phyloP scores from a whole-genome alignment of 257 asterid genomes.

The Nicotiana attenuata region DNA sequence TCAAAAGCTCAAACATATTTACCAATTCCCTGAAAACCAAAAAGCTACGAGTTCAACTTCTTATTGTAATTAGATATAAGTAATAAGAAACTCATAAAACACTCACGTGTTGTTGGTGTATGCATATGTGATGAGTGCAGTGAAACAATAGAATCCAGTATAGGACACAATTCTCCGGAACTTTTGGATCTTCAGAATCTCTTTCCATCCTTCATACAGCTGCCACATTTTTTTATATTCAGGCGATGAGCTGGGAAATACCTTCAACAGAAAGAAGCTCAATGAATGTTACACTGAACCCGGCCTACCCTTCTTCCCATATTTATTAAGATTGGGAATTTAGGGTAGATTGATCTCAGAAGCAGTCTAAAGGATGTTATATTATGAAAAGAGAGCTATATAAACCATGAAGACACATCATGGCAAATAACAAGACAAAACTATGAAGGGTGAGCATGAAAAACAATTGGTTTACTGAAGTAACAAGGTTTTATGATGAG shows the following conservation, averaged over 20 bases:
- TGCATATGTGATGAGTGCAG: conserved; percentile 54
- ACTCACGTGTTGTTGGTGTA: conserved; percentile 89
- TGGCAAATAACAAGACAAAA: background rate
- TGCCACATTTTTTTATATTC: conserved; percentile 38
- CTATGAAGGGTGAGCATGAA: background rate
- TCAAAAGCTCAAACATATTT: background rate
- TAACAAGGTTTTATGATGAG: background rate
- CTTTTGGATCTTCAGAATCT: conserved; percentile 80
- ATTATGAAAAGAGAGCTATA: background rate
- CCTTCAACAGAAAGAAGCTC: background rate
- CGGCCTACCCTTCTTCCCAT: background rate
- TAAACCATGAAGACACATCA: background rate
- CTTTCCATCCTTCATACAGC: conserved; percentile 47
- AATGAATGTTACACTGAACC: background rate
- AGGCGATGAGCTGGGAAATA: conserved; percentile 5
- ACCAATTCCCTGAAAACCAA: background rate
- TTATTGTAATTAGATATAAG: background rate
- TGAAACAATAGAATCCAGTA: conserved; percentile 68
- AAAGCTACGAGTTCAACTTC: background rate
- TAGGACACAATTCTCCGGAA: conserved; percentile 75
- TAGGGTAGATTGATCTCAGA: background rate
- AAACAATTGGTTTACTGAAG: background rate
- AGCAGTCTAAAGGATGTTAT: background rate
- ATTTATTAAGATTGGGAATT: background rate
- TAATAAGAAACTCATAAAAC: background rate